Conservation (phyloP, 495 filamentous ascomycete genomes). For the Hypoxylon lenormandii region DNA sequence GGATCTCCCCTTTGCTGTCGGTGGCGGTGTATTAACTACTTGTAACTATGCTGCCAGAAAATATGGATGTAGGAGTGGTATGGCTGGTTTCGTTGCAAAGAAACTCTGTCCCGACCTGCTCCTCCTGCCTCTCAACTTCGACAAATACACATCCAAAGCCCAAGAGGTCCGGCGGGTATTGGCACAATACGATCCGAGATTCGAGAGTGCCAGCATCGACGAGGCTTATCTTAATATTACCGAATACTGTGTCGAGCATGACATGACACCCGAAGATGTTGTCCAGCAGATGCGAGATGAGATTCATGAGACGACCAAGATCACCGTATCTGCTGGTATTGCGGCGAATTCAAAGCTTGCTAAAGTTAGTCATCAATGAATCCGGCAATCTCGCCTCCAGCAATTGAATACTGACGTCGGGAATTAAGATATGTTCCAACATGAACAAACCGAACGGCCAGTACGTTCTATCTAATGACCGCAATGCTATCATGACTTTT, state of each 20-base stretch:
- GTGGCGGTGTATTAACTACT: conserved; percentile 89
- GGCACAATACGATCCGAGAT: conserved; percentile 85
- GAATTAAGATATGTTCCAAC: conserved; percentile 94
- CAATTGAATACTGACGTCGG: too few species aligned
- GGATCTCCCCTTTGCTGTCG: conserved; percentile 91
- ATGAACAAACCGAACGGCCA: conserved; percentile 97
- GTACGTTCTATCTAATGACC: conserved; percentile 76
- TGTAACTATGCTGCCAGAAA: conserved; percentile 94
- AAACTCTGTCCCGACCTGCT: conserved; percentile 92
- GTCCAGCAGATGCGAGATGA: conserved; percentile 81
- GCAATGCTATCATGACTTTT: conserved; percentile 80
- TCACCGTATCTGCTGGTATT: conserved; percentile 95
- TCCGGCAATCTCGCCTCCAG: too few species aligned
- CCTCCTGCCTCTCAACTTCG: conserved; percentile 84
- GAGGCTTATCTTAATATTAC: conserved; percentile 98
- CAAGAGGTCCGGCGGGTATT: conserved; percentile 86
- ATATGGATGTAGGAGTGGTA: conserved; percentile 90
- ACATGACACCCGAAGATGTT: conserved; percentile 75
- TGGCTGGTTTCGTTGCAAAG: conserved; percentile 94
- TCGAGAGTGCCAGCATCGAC: conserved; percentile 92
- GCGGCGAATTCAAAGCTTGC: conserved; percentile 91
- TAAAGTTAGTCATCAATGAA: too few species aligned
- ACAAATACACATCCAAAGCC: conserved; percentile 92
- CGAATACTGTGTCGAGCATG: conserved; percentile 77
- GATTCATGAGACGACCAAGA: conserved; percentile 78